Evolutionary conservation across 2,329 filamentous ascomycete genomes (phyloP).

Genomic region (Paraphaeosphaeria sporulosa): DNA sequence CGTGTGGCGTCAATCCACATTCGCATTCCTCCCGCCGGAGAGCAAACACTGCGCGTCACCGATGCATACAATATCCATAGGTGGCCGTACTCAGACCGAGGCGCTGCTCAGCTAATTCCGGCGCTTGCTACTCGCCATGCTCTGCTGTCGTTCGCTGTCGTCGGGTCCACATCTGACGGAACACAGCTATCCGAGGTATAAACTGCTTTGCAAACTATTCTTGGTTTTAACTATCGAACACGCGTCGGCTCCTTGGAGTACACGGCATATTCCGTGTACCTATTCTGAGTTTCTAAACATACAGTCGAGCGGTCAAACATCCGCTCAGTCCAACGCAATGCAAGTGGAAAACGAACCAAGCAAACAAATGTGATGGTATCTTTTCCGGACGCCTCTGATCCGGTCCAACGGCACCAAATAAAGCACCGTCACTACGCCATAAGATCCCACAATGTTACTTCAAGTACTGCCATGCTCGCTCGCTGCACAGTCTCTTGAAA

Average conservation of each 20-base stretch:
- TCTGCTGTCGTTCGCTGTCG: not conserved
- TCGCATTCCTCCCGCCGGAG: not conserved
- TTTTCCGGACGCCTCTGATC: constrained; percentile 25
- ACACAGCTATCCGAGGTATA: not conserved
- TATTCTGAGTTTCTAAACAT: constrained; percentile 18
- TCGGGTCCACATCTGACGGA: not conserved
- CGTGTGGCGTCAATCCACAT: constrained; percentile 8
- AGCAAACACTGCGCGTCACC: not conserved
- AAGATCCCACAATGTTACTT: not conserved
- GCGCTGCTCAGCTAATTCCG: not conserved
- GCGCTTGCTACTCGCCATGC: not conserved
- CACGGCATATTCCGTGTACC: constrained; percentile 16
- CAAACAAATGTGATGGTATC: constrained; percentile 40
- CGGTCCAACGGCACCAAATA: not conserved
- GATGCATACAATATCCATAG: not conserved
- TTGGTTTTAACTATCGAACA: constrained; percentile 9
- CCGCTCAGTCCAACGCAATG: constrained; percentile 15
- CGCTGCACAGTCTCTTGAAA: not conserved
- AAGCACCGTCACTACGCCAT: constrained; percentile 4
- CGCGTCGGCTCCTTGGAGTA: constrained; percentile 17
- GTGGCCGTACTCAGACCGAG: not conserved
- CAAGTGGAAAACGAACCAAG: constrained; percentile 22
- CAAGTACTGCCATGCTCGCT: not conserved
- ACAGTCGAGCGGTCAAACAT: constrained; percentile 12
- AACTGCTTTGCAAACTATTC: not conserved